Base-by-base conservation (phyloP, 1,284 basidiomycete species). In the Ustilago xerochloae region DNA sequence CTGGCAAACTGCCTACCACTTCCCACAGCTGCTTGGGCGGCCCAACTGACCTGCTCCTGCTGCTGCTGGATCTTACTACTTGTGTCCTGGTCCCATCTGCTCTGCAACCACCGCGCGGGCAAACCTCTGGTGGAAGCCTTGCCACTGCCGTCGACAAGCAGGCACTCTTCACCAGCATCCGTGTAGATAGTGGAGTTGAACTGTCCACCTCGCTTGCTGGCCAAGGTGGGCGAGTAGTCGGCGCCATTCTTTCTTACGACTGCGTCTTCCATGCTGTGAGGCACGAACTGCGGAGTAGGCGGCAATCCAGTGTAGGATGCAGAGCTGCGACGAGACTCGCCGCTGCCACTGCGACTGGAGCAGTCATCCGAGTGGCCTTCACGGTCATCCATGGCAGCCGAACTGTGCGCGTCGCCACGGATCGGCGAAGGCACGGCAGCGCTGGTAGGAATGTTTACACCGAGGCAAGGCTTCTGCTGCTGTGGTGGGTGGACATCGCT, bases 281-380 rank as follows among this genome's bases (percentile, higher is more conserved):
- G 36, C 10, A 62, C 43, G 39, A 74, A 76, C 13, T 75, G 68
- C 28, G 78, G 78, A 7, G 78, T 80, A 4, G 73, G 76, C 16
- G 78, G 78, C 39, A 80, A 46, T 13, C 78, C 78, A 20, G 76
- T 76, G 73, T 77, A 80, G 18, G 76, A 78, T 1, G 66, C 66
- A 26, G 71, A 78, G 55, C 76, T 78, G 15, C 72, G 63, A 12
- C 75, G 67, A 33, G 62, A 63, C 38, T 66, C 67, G 18, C 71
- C 71, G 33, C 71, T 75, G 20, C 64, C 65, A 35, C 78, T 80
- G 29, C 66, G 75, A 22, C 73, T 76, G 6, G 72, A 73, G 50
- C 71, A 60, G 50, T 68, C 72, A 33, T 72, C 77, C 24, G 60
- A 69, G 20, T 47, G 39, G 13, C 56, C 58, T 28, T 78, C 76